These are phyloP conservation scores for Quercus gilva DNA, from an alignment of 306 rosid species.

Conservation along the genomic window DNA sequence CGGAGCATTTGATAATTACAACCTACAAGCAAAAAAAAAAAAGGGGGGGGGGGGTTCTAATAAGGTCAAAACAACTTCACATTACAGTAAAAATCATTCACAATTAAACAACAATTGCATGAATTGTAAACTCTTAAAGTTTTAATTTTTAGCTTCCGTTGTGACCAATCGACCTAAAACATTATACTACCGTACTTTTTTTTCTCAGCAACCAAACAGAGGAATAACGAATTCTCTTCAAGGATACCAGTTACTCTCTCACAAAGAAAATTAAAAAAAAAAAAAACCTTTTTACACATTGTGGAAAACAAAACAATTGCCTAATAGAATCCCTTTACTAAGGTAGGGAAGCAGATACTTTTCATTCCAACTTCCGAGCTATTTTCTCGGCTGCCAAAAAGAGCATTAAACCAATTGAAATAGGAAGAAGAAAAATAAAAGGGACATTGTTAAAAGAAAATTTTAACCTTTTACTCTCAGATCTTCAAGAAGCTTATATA, in stretches of 20 bases:
- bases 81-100: background rate
- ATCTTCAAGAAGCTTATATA: background rate
- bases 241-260: too few species aligned
- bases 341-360: too few species aligned
- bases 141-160: background rate
- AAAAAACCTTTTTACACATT: too few species aligned
- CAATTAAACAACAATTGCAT: background rate
- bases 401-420: too few species aligned
- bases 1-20: constrained; percentile 9
- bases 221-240: too few species aligned
- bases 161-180: background rate
- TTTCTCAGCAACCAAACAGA: background rate
- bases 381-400: too few species aligned
- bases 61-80: background rate
- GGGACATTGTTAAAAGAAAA: background rate
- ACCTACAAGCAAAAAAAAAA: background rate
- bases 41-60: background rate
- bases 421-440: background rate
- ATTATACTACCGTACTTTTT: background rate
- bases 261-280: too few species aligned
- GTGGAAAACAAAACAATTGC: too few species aligned
- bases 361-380: too few species aligned
- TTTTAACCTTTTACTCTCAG: constrained; percentile 2
- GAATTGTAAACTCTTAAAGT: background rate
- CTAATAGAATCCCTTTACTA: too few species aligned